Evolutionary conservation across 169 alveolate species (phyloP), one percentile per base, ranked within the genome.

Genomic region (Eimeria maxima): DNA sequence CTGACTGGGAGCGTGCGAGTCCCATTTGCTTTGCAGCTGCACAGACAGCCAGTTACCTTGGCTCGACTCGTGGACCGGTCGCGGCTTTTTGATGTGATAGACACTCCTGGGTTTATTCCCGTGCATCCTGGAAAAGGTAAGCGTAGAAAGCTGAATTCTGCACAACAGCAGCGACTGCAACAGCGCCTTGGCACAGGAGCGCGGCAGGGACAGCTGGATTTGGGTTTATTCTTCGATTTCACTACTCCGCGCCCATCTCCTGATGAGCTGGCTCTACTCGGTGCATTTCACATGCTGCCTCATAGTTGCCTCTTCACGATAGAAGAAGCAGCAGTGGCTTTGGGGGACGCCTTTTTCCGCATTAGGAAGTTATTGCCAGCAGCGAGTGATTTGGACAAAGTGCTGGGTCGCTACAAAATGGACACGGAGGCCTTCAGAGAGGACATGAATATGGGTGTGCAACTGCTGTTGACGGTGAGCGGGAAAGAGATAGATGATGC

Each of bases 271-370:
- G 83, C 96, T 14, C 89, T 93, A 33, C 96, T 93, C 53, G 96
- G 81, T 42, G 93, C 96, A 27, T 93, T 80, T 33, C 90, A 93
- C 78, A 65, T 47, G 80, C 45, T 93, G 65, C 96, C 96, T 22
- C 96, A 67, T 71, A 80, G 88, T 18, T 93, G 96, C 69, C 96
- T 93, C 24, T 80, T 80, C 78, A 69, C 94, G 53, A 74, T 84
- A 60, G 94, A 87, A 55, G 91, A 92, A 87, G 96, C 94, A 27
- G 96, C 96, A 44, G 95, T 90, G 83, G 93, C 95, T 69, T 76
- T 96, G 45, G 95, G 96, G 50, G 83, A 76, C 38, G 86, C 83
- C 18, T n/a, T 81, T 44, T 84, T 63, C 24, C 69, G 60, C 93
- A 96, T 87, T 24, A 71, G 90, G 44, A 76, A 69, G 45, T 13